These are phyloP conservation scores for Alternaria burnsii DNA, from an alignment of 2,329 filamentous ascomycete genomes.

Conservation along the genomic window DNA sequence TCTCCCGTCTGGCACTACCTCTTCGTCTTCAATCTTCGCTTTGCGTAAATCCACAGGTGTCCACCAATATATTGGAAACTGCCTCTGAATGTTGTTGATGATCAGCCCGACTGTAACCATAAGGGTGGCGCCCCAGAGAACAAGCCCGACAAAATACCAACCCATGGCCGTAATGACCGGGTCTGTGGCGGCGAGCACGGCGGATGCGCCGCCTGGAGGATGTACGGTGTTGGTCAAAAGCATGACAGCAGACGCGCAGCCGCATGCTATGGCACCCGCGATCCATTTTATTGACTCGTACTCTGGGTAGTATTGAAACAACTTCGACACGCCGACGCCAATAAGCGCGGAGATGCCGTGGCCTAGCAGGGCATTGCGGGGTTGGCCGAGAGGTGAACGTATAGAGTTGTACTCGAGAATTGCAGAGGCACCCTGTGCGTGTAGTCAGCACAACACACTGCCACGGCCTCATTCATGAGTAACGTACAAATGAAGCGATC, in stretches of 20 bases:
- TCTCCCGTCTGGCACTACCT: constrained; percentile 32
- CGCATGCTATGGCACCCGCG: constrained; percentile 55
- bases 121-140: constrained; percentile 53
- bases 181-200: constrained; percentile 56
- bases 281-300: constrained; percentile 56
- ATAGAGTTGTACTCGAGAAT: constrained; percentile 60
- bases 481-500: constrained; percentile 54
- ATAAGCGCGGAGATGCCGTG: constrained; percentile 57
- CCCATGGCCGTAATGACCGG: constrained; percentile 54
- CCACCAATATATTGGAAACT: constrained; percentile 61
- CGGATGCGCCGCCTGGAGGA: constrained; percentile 61
- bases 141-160: constrained; percentile 56
- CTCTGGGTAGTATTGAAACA: constrained; percentile 52
- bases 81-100: constrained; percentile 58
- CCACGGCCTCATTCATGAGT: background rate
- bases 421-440: constrained; percentile 55
- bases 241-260: constrained; percentile 56
- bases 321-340: constrained; percentile 56
- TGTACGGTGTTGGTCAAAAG: constrained; percentile 58
- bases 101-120: constrained; percentile 55
- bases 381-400: constrained; percentile 58
- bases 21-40: constrained; percentile 31
- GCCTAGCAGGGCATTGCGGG: constrained; percentile 57
- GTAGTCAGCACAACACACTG: constrained; percentile 8
- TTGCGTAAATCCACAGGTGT: constrained; percentile 51